These are phyloP conservation scores for Penicillium italicum DNA, from an alignment of 2,329 filamentous ascomycete species.

Conservation along the genomic window DNA sequence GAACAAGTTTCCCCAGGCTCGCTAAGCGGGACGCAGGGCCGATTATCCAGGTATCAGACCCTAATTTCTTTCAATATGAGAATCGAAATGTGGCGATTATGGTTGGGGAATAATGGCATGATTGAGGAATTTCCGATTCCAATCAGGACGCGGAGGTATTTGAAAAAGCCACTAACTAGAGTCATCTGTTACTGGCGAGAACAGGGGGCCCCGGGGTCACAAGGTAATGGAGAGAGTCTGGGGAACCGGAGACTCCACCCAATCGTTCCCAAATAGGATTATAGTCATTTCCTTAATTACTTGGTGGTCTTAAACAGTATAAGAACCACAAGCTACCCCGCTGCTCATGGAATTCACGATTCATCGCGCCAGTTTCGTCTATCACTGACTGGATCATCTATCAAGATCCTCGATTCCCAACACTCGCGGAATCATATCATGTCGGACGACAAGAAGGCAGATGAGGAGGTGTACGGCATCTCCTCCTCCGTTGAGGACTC, in stretches of 20 bases:
- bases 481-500: conserved; percentile 16
- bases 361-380: conserved; percentile 3
- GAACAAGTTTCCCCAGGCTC: not conserved
- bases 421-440: conserved; percentile 5
- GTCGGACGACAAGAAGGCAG: conserved; percentile 20
- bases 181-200: conserved; percentile 8
- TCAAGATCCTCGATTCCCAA: not conserved
- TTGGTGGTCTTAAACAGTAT: conserved; percentile 10
- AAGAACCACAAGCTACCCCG: conserved; percentile 18
- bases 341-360: conserved; percentile 2
- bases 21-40: conserved; percentile 14
- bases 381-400: not conserved
- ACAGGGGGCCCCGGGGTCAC: conserved; percentile 15
- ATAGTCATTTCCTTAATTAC: not conserved
- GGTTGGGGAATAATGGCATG: conserved; percentile 5
- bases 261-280: conserved; percentile 6
- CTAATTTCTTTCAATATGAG: conserved; percentile 5
- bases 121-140: conserved; percentile 22
- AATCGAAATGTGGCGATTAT: not conserved
- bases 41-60: conserved; percentile 14
- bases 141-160: conserved; percentile 22
- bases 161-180: conserved; percentile 16
- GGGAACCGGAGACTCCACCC: conserved; percentile 13
- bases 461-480: conserved; percentile 21
- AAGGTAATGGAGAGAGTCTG: conserved; percentile 14